Evolutionary conservation across 108 stramenopile species (phyloP).

Genomic region (Pseudonitzschia multistriata): DNA sequence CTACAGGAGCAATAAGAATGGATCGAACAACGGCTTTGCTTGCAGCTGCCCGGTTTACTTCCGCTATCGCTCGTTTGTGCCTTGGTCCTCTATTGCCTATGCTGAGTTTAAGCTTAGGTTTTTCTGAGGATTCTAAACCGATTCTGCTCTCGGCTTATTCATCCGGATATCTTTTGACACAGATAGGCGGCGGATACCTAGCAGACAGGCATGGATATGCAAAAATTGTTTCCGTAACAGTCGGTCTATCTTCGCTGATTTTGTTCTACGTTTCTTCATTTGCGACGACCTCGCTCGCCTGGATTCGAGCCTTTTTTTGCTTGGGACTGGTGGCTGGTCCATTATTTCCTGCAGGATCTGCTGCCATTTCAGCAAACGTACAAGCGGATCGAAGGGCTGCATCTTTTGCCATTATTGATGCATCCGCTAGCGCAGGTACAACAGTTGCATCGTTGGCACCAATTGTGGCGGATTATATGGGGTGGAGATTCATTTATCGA

Average conservation of each 20-base stretch:
- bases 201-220: constrained; percentile 25
- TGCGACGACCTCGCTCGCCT: constrained; percentile 13
- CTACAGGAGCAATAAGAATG: neutral
- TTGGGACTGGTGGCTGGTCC: constrained; percentile 29
- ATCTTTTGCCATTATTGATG: constrained; percentile 26
- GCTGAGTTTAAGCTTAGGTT: constrained; percentile 15
- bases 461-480: constrained; percentile 12
- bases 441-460: constrained; percentile 30
- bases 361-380: constrained; percentile 17
- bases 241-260: constrained; percentile 4
- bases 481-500: constrained; percentile 19
- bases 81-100: constrained; percentile 29
- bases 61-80: constrained; percentile 26
- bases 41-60: constrained; percentile 20
- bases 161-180: constrained; percentile 33
- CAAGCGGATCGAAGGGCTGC: constrained; percentile 4
- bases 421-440: constrained; percentile 27
- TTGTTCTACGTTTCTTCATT: constrained; percentile 9
- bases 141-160: constrained; percentile 28
- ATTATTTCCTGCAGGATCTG: constrained; percentile 31
- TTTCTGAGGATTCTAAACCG: constrained; percentile 16
- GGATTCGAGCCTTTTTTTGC: constrained; percentile 24
- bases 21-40: constrained; percentile 21
- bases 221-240: constrained; percentile 1
- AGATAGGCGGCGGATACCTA: constrained; percentile 28